Base-by-base conservation (phyloP, 2,329 filamentous ascomycete genomes). In the Pseudogymnoascus sp. region DNA sequence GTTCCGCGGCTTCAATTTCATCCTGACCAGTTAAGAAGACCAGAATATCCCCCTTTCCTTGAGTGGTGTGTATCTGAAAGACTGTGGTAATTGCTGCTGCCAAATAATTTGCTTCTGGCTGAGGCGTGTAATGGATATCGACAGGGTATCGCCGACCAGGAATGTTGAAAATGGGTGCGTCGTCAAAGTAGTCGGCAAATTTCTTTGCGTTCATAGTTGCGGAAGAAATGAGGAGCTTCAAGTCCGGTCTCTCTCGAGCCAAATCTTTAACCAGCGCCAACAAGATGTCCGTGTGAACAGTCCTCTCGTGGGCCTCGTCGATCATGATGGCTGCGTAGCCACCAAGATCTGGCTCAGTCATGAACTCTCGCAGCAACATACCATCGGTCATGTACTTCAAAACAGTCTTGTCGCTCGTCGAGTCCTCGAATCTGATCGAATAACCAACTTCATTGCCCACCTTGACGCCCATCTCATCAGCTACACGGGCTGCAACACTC, bases 321-420 rank as follows among this genome's bases (percentile, higher is more conserved):
- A 99, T 93, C 88, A 99, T 97, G 67, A 99, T 77, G 11, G 88
- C 90, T 4, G 90, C 90, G 70, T 97, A 97, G 15, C 86, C 86
- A 1, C 86, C 83, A 5, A 97, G 79, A 68, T 93, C 87, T 0
- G 93, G 93, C 71, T 96, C 91, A 0, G 91, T 93, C 78, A 97
- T 85, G 68, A 97, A 89, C 73, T 96, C 91, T 72, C 92, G 83
- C 31, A 97, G 79, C 40, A 97, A 79, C 89, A 97, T 96, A 73
- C 95, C 95, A 71, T 99, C 95, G 0, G 95, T 99, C 89, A 96
- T 93, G 76, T 96, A 97, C 75, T 96, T 96, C 63, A 99, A 78
- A 7, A 93, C 81, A 0, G 95, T 97, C 77, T 96, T 96, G 71
- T 96, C 91, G 73, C 86, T 91, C 0, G 92, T 96, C 67, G 87